phyloP scores from a whole-genome alignment of 2,329 filamentous ascomycete species.

The Aspergillus sp. region DNA sequence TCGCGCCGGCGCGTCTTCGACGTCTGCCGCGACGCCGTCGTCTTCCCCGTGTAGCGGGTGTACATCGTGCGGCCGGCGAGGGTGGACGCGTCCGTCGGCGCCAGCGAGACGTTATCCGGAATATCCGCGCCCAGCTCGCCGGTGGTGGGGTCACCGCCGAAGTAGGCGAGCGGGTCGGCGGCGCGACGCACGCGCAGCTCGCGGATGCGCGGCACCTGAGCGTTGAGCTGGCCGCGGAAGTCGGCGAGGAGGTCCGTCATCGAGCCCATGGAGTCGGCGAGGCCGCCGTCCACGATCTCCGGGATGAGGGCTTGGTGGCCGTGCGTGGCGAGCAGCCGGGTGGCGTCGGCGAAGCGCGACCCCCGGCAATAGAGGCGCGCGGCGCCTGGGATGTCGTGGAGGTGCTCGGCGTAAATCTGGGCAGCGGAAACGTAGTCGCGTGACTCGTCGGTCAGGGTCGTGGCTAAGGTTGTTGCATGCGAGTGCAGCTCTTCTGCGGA shows the following conservation, averaged over 20 bases:
- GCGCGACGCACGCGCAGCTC: constrained; percentile 79
- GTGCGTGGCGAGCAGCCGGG: constrained; percentile 67
- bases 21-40: constrained; percentile 64
- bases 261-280: constrained; percentile 75
- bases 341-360: constrained; percentile 84
- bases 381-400: constrained; percentile 67
- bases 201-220: constrained; percentile 79
- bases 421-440: constrained; percentile 82
- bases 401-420: constrained; percentile 76
- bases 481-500: constrained; percentile 58
- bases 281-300: constrained; percentile 69
- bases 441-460: constrained; percentile 70
- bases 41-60: constrained; percentile 71
- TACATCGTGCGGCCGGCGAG: constrained; percentile 78
- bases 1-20: constrained; percentile 85
- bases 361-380: constrained; percentile 80
- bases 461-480: constrained; percentile 72
- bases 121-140: constrained; percentile 62
- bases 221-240: constrained; percentile 78
- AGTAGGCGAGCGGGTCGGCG: constrained; percentile 84
- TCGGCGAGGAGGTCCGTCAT: constrained; percentile 92
- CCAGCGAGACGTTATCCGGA: constrained; percentile 89
- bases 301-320: constrained; percentile 61
- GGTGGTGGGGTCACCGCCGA: constrained; percentile 68
- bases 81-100: constrained; percentile 79